phyloP scores from a whole-genome alignment of 805 yeast genomes.

The Ogataea sp. region DNA sequence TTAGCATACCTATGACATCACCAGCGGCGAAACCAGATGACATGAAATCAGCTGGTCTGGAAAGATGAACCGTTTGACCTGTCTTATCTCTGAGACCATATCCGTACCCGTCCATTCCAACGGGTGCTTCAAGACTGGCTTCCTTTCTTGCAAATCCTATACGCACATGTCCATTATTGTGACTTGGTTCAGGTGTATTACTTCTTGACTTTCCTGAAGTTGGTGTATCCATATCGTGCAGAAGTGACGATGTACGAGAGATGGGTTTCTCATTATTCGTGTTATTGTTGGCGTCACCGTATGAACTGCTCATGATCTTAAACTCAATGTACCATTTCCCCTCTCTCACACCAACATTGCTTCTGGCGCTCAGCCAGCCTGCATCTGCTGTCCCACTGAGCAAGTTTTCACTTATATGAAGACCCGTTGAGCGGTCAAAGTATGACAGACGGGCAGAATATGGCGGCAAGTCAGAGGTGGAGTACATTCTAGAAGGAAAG shows the following conservation, averaged over 20 bases:
- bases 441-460: slow-evolving; percentile 45
- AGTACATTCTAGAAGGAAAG: slow-evolving; percentile 50
- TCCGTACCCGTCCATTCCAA: slow-evolving; percentile 91
- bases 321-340: slow-evolving; percentile 81
- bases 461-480: slow-evolving; percentile 71
- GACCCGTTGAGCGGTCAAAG: slow-evolving; percentile 63
- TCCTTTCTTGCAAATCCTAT: slow-evolving; percentile 81
- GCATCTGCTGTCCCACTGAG: slow-evolving; percentile 43
- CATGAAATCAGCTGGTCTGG: slow-evolving; percentile 56
- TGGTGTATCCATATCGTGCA: too few species aligned
- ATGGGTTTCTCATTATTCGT: neutral
- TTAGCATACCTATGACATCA: slow-evolving; percentile 74
- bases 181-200: slow-evolving; percentile 1
- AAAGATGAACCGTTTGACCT: slow-evolving; percentile 69
- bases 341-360: slow-evolving; percentile 67
- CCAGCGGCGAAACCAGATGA: slow-evolving; percentile 49
- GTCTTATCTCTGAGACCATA: slow-evolving; percentile 79
- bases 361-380: slow-evolving; percentile 78
- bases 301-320: slow-evolving; percentile 41
- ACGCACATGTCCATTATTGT: slow-evolving; percentile 49
- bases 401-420: slow-evolving; percentile 31
- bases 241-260: too few species aligned
- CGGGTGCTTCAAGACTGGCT: slow-evolving; percentile 88
- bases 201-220: slow-evolving; percentile 6
- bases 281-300: slow-evolving; percentile 7